phyloP scores from a whole-genome alignment of 139 green algal species.

The Haematococcus lacustris region DNA sequence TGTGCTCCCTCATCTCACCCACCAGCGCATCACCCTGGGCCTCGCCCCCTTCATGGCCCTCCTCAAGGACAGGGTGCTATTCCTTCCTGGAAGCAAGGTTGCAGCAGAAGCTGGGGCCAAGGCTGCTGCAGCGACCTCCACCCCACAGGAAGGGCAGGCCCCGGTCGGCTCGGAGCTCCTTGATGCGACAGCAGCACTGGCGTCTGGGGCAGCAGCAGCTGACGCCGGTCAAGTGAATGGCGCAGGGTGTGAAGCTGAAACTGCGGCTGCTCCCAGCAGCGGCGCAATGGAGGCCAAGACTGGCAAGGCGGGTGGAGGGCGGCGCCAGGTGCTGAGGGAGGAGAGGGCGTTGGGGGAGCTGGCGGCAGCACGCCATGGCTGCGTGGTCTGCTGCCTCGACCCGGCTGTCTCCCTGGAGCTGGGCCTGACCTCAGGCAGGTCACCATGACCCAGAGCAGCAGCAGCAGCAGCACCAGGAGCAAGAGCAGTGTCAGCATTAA shows the following conservation, averaged over 20 bases:
- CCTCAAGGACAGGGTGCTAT: conserved; percentile 29
- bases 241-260: neutral
- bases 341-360: conserved; percentile 25
- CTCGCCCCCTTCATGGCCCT: conserved; percentile 51
- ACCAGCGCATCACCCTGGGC: conserved; percentile 47
- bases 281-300: neutral
- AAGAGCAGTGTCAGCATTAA: neutral
- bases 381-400: conserved; percentile 34
- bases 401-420: conserved; percentile 37
- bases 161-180: too few species aligned
- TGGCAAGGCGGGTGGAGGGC: neutral
- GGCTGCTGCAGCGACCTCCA: too few species aligned
- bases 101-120: too few species aligned
- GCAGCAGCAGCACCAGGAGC: neutral
- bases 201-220: too few species aligned
- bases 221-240: too few species aligned
- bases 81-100: too few species aligned
- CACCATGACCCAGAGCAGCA: neutral
- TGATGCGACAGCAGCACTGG: too few species aligned
- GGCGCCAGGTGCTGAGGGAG: neutral
- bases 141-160: too few species aligned
- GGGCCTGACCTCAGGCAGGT: conserved; percentile 3
- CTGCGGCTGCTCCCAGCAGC: neutral
- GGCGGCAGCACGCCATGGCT: conserved; percentile 18
- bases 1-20: conserved; percentile 70